Percentiles rank a stretch among this genome's conserved stretches.
phyloP scores from a whole-genome alignment of 441 rosid species.

The Melastoma candidum region DNA sequence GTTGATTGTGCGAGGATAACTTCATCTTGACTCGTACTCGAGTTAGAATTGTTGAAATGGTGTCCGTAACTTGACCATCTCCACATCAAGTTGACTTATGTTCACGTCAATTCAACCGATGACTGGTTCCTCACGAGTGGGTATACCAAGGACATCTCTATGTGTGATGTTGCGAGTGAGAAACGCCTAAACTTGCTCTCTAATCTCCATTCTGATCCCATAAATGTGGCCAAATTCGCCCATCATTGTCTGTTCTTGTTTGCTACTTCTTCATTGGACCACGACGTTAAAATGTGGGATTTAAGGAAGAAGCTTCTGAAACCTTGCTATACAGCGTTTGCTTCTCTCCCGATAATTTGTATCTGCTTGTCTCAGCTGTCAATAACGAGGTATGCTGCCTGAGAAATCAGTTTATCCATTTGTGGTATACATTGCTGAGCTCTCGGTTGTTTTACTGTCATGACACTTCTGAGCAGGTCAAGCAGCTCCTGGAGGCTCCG shows the following conservation, averaged over 20 bases:
- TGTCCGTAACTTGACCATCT: too few species aligned
- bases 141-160: slow-evolving; percentile 30
- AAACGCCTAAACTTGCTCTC: slow-evolving; percentile 26
- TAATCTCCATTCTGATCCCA: slow-evolving; percentile 33
- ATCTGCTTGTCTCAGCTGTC: slow-evolving; percentile 36
- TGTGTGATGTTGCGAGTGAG: slow-evolving; percentile 29
- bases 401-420: background rate
- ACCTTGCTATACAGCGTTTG: slow-evolving; percentile 41
- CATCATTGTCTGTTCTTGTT: slow-evolving; percentile 35
- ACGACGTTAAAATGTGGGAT: slow-evolving; percentile 42
- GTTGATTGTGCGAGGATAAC: too few species aligned
- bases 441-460: background rate
- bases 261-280: slow-evolving; percentile 39
- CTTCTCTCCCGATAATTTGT: slow-evolving; percentile 40
- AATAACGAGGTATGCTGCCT: slow-evolving; percentile 32
- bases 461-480: slow-evolving; percentile 22
- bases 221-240: slow-evolving; percentile 39
- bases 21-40: too few species aligned
- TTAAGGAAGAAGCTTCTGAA: slow-evolving; percentile 25
- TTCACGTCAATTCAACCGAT: slow-evolving; percentile 39
- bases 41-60: too few species aligned
- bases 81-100: slow-evolving; percentile 34
- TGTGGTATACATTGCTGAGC: background rate
- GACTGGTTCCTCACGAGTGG: slow-evolving; percentile 36
- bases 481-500: slow-evolving; percentile 39